These are phyloP conservation scores for Backusella mclennaniae DNA, from an alignment of 192 early-diverging fungal species.

Conservation along the genomic window DNA sequence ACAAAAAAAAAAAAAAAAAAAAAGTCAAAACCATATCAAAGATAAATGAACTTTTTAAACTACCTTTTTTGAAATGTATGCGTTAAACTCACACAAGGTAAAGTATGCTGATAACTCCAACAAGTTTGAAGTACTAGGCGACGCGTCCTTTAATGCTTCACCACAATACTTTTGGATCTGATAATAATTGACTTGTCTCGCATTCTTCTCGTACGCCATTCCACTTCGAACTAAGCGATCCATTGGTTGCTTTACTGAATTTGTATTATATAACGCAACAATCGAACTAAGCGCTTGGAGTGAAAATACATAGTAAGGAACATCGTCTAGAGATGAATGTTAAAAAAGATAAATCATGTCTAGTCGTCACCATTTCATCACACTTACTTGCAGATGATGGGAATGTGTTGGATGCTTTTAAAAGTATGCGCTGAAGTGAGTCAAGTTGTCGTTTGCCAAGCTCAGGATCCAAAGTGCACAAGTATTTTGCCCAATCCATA, in stretches of 20 bases:
- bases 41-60: neutral
- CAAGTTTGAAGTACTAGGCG: slow-evolving; percentile 15
- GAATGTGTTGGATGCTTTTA: slow-evolving; percentile 35
- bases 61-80: slow-evolving; percentile 47
- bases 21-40: neutral
- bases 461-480: slow-evolving; percentile 23
- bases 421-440: slow-evolving; percentile 37
- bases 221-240: slow-evolving; percentile 41
- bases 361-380: neutral
- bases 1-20: slow-evolving; percentile 36
- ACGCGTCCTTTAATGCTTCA: slow-evolving; percentile 17
- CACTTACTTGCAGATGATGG: slow-evolving; percentile 17
- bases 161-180: slow-evolving; percentile 29
- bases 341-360: neutral
- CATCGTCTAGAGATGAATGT: neutral
- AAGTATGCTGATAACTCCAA: slow-evolving; percentile 26
- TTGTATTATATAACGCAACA: slow-evolving; percentile 6
- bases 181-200: slow-evolving; percentile 19
- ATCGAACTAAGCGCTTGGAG: slow-evolving; percentile 35
- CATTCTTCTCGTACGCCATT: slow-evolving; percentile 39
- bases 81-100: slow-evolving; percentile 39
- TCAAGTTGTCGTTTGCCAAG: slow-evolving; percentile 40
- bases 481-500: slow-evolving; percentile 41
- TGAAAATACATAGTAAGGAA: slow-evolving; percentile 27
- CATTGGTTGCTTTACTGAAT: slow-evolving; percentile 35